Evolutionary conservation across 78 protist species (phyloP).

Genomic region (Protostelium mycophagum): DNA sequence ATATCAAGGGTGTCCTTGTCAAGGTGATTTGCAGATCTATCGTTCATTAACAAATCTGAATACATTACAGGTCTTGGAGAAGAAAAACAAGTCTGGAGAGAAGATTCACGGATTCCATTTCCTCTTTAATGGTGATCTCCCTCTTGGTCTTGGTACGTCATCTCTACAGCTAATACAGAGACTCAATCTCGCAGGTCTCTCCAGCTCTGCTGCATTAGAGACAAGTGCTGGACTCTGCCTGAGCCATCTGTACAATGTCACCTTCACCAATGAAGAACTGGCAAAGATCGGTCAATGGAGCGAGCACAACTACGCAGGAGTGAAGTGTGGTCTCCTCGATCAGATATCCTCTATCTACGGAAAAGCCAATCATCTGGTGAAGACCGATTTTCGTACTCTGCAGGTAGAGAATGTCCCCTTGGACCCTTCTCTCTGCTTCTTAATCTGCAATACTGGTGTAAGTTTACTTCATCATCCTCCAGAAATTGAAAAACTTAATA

Average conservation of each 20-base stretch:
- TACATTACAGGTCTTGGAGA: neutral
- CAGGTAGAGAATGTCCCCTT: neutral
- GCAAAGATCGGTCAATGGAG: neutral
- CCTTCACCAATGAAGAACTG: neutral
- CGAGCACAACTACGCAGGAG: neutral
- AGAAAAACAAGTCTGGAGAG: neutral
- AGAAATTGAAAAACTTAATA: neutral
- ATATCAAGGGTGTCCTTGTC: neutral
- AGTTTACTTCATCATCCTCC: neutral
- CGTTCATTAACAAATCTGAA: neutral
- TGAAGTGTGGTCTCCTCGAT: neutral
- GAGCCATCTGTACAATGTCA: neutral
- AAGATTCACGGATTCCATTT: neutral
- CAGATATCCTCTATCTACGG: neutral
- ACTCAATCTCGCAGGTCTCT: neutral
- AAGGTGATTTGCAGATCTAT: neutral
- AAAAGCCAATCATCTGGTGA: neutral
- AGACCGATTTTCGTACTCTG: neutral
- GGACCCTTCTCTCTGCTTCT: neutral
- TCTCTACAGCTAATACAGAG: neutral
- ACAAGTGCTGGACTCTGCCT: neutral
- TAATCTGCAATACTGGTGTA: neutral
- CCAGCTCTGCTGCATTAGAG: neutral
- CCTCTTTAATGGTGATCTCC: neutral
- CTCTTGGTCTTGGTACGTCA: neutral